phyloP scores from a whole-genome alignment of 2,329 filamentous ascomycete species.

The Xylariaceae sp. region DNA sequence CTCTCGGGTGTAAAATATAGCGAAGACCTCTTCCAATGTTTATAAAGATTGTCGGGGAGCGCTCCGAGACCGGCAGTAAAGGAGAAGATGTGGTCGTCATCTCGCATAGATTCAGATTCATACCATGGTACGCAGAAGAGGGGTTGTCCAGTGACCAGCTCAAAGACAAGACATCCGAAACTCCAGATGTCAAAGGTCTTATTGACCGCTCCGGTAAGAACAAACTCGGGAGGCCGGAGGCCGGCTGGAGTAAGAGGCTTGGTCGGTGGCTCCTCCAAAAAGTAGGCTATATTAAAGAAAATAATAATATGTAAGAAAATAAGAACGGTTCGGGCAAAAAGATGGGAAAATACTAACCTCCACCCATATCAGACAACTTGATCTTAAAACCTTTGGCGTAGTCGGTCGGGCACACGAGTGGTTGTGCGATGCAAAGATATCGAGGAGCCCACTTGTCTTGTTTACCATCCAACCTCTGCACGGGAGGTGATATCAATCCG shows the following conservation, averaged over 20 bases:
- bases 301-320: constrained; percentile 9
- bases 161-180: constrained; percentile 43
- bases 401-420: constrained; percentile 33
- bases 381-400: constrained; percentile 38
- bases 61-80: constrained; percentile 32
- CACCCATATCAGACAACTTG: constrained; percentile 43
- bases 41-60: constrained; percentile 22
- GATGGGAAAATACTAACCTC: constrained; percentile 36
- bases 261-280: constrained; percentile 36
- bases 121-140: constrained; percentile 36
- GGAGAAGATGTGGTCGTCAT: constrained; percentile 23
- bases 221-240: constrained; percentile 40
- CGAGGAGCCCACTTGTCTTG: constrained; percentile 39
- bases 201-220: constrained; percentile 35
- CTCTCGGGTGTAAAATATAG: constrained; percentile 38
- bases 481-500: constrained; percentile 35
- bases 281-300: constrained; percentile 27
- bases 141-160: constrained; percentile 40
- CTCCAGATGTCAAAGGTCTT: constrained; percentile 41
- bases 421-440: constrained; percentile 41
- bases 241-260: constrained; percentile 35
- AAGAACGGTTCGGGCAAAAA: not conserved
- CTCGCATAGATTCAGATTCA: constrained; percentile 11
- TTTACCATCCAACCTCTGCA: constrained; percentile 42
- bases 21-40: constrained; percentile 34